Conservation (phyloP, 2,329 filamentous ascomycete genomes). For the Trichoderma atroviride region DNA sequence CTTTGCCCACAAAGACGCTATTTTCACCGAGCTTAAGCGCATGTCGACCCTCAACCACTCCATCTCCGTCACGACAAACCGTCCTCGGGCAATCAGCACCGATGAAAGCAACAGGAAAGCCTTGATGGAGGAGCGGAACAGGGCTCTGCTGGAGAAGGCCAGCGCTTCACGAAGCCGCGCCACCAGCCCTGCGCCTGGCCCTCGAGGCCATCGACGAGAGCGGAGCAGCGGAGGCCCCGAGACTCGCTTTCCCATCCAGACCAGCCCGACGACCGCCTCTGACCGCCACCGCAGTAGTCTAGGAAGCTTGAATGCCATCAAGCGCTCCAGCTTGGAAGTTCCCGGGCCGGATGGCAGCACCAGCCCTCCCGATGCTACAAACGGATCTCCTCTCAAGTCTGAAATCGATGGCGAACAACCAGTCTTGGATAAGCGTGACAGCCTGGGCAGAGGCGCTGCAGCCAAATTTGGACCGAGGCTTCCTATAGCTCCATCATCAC, state of each 20-base stretch:
- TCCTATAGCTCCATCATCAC: slow-evolving; percentile 36
- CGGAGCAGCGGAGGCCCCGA: slow-evolving; percentile 72
- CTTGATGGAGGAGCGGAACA: slow-evolving; percentile 90
- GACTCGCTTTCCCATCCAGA: slow-evolving; percentile 83
- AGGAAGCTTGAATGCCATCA: slow-evolving; percentile 53
- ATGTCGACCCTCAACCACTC: slow-evolving; percentile 71
- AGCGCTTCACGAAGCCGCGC: slow-evolving; percentile 69
- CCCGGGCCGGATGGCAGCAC: slow-evolving; percentile 59
- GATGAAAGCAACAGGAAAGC: slow-evolving; percentile 94
- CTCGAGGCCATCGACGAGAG: slow-evolving; percentile 72
- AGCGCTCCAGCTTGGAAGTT: slow-evolving; percentile 78
- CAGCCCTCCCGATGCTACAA: slow-evolving; percentile 46
- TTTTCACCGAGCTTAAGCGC: slow-evolving; percentile 95
- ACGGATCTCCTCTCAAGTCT: slow-evolving; percentile 42
- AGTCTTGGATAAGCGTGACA: slow-evolving; percentile 63
- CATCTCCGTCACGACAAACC: slow-evolving; percentile 58
- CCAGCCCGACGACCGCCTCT: slow-evolving; percentile 61
- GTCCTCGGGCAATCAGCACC: slow-evolving; percentile 85
- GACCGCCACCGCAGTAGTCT: slow-evolving; percentile 56
- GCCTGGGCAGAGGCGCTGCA: slow-evolving; percentile 54
- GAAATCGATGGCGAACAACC: slow-evolving; percentile 31
- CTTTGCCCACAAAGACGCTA: slow-evolving; percentile 89
- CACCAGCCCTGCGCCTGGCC: slow-evolving; percentile 69
- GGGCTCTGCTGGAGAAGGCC: slow-evolving; percentile 72
- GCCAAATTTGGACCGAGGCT: slow-evolving; percentile 52